These are phyloP conservation scores for Vararia minispora DNA, from an alignment of 768 basidiomycete species.

Conservation along the genomic window DNA sequence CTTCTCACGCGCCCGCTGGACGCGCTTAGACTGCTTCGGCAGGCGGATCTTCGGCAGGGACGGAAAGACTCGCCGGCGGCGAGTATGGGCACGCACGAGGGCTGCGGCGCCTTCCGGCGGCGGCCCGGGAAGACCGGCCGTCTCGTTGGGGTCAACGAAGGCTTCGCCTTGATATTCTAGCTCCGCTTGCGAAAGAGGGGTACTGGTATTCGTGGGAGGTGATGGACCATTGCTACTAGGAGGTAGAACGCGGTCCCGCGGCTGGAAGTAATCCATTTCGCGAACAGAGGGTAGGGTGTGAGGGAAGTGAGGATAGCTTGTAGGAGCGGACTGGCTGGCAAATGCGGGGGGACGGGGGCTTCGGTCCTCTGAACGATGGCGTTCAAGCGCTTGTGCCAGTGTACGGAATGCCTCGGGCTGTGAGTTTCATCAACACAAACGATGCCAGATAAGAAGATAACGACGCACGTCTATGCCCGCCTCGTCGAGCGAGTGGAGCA, in stretches of 20 bases:
- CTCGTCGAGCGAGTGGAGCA: slow-evolving; percentile 41
- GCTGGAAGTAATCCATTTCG: too few species aligned
- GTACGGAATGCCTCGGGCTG: slow-evolving; percentile 40
- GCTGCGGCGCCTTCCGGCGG: slow-evolving; percentile 28
- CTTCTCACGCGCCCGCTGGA: not conserved
- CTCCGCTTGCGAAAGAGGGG: too few species aligned
- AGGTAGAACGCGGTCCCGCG: too few species aligned
- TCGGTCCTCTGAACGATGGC: slow-evolving; percentile 26
- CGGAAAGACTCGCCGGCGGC: slow-evolving; percentile 10
- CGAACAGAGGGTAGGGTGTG: not conserved
- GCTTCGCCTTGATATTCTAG: slow-evolving; percentile 32
- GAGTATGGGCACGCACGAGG: slow-evolving; percentile 33
- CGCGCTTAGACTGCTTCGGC: not conserved
- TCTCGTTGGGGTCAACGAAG: slow-evolving; percentile 54
- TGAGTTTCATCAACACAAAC: slow-evolving; percentile 2
- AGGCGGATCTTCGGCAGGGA: not conserved
- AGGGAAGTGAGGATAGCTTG: slow-evolving; percentile 9
- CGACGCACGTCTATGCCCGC: slow-evolving; percentile 38
- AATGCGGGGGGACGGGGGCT: slow-evolving; percentile 8
- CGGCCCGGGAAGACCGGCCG: slow-evolving; percentile 46
- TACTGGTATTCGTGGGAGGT: slow-evolving; percentile 13
- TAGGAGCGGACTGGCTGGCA: not conserved
- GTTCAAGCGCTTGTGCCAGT: slow-evolving; percentile 40
- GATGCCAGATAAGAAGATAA: slow-evolving; percentile 7
- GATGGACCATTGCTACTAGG: slow-evolving; percentile 10